phyloP scores from a whole-genome alignment of 257 asterid species.

The Petrea volubilis region DNA sequence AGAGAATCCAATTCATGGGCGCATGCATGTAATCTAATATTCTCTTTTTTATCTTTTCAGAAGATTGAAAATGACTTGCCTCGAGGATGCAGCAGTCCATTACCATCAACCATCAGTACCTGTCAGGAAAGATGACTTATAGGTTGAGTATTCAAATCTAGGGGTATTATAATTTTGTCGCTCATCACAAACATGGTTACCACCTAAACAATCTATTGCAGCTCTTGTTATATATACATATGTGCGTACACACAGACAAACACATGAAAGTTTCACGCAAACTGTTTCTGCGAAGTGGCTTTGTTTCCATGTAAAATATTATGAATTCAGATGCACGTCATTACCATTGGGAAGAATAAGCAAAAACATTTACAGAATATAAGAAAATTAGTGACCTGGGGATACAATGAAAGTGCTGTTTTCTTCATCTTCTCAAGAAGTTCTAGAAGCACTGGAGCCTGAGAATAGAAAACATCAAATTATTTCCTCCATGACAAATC shows the following conservation, averaged over 20 bases:
- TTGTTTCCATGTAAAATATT: not conserved
- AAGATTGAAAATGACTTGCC: conserved; percentile 52
- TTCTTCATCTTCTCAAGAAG: conserved; percentile 77
- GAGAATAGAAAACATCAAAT: conserved; percentile 19
- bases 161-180: not conserved
- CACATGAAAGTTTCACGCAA: too few relatives aligned
- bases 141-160: not conserved
- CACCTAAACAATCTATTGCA: not conserved
- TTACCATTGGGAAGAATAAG: not conserved
- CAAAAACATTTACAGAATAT: not conserved
- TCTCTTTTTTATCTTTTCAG: not conserved
- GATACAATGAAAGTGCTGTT: conserved; percentile 47
- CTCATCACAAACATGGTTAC: not conserved
- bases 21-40: not conserved
- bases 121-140: conserved; percentile 28
- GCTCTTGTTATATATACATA: not conserved
- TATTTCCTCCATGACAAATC: not conserved
- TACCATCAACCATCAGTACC: conserved; percentile 95
- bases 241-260: not conserved
- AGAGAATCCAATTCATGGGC: conserved; percentile 6
- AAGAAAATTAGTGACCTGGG: conserved; percentile 57
- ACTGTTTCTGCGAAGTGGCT: not conserved
- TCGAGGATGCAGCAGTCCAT: conserved; percentile 94
- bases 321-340: not conserved
- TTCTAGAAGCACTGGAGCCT: conserved; percentile 80